These are phyloP conservation scores for Candida awuae DNA, from an alignment of 805 yeast species.

Conservation along the genomic window DNA sequence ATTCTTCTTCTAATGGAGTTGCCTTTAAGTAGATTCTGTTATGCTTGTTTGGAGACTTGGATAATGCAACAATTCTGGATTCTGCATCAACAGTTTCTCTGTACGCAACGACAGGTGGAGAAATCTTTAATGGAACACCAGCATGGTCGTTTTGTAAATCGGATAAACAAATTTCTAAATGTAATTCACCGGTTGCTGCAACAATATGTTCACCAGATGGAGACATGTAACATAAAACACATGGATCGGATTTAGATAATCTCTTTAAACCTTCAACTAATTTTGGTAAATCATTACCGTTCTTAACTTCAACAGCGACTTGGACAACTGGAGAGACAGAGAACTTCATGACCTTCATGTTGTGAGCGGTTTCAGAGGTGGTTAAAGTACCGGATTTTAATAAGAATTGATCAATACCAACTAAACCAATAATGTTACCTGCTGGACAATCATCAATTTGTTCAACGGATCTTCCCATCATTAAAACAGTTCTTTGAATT, in stretches of 20 bases:
- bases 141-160: slow-evolving; percentile 99
- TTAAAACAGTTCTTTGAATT: slow-evolving; percentile 96
- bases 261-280: slow-evolving; percentile 99
- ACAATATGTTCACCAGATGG: slow-evolving; percentile 99
- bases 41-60: slow-evolving; percentile 99
- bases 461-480: slow-evolving; percentile 99
- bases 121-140: slow-evolving; percentile 95
- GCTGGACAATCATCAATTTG: slow-evolving; percentile 99
- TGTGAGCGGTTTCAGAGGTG: slow-evolving; percentile 94
- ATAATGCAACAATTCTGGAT: slow-evolving; percentile 92
- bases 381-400: slow-evolving; percentile 99
- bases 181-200: slow-evolving; percentile 99
- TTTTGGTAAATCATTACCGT: slow-evolving; percentile 98
- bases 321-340: slow-evolving; percentile 99
- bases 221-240: slow-evolving; percentile 81
- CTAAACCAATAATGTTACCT: slow-evolving; percentile 99
- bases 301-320: slow-evolving; percentile 99
- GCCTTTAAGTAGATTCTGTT: slow-evolving; percentile 99
- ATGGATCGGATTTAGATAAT: slow-evolving; percentile 98
- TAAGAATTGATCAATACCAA: slow-evolving; percentile 99
- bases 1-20: slow-evolving; percentile 92
- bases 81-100: slow-evolving; percentile 95
- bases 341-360: slow-evolving; percentile 99
- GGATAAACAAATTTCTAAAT: slow-evolving; percentile 92
- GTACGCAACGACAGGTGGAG: slow-evolving; percentile 97